phyloP scores from a whole-genome alignment of 73 alveolate genomes.

The Uronychia binucleata region DNA sequence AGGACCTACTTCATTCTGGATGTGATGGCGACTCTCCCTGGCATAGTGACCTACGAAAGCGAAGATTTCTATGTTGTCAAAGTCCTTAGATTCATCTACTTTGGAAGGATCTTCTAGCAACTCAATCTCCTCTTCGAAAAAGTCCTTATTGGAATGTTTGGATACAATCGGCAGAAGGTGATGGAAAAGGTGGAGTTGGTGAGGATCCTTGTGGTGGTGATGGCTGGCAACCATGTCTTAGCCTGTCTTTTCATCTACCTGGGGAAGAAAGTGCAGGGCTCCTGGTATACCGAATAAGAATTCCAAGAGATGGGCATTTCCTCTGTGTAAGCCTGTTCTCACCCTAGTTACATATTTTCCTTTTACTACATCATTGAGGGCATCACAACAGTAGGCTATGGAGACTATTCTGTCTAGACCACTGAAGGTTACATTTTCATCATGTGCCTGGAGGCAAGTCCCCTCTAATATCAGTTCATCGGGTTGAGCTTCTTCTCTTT shows the following conservation, averaged over 20 bases:
- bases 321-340: background rate
- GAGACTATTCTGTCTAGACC: conserved; percentile 36
- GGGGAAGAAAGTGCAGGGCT: conserved; percentile 3
- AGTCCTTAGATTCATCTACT: conserved; percentile 11
- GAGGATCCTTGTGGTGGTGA: conserved; percentile 16
- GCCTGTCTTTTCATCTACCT: conserved; percentile 46
- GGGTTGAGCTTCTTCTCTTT: conserved; percentile 54
- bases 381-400: conserved; percentile 58
- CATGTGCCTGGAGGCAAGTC: conserved; percentile 16
- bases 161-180: background rate
- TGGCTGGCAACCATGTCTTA: conserved; percentile 26
- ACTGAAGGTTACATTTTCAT: conserved; percentile 25
- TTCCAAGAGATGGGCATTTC: background rate
- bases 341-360: conserved; percentile 30
- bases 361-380: conserved; percentile 41
- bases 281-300: background rate
- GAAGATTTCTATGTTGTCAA: background rate
- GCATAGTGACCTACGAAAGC: conserved; percentile 14
- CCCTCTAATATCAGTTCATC: background rate
- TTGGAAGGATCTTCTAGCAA: conserved; percentile 20
- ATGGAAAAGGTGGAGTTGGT: conserved; percentile 2
- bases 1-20: conserved; percentile 44
- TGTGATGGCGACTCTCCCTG: conserved; percentile 31
- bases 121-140: conserved; percentile 27
- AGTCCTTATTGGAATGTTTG: conserved; percentile 7